Evolutionary conservation across 768 basidiomycete genomes (phyloP), one percentile per base, ranked within the genome.

Genomic region (Suillus spraguei): DNA sequence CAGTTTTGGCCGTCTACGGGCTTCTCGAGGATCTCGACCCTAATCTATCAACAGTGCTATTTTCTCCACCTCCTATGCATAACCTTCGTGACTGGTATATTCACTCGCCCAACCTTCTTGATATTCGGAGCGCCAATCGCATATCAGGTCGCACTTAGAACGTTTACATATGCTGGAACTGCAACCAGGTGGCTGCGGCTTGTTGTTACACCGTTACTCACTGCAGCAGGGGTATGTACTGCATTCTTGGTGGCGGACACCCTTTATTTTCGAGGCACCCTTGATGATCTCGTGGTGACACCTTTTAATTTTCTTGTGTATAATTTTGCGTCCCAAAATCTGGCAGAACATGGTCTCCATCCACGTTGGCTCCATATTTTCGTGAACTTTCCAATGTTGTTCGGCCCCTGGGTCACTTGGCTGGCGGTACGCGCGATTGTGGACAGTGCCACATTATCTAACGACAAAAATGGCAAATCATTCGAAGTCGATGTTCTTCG

Each of bases 271-370:
- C 67, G 65, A 13, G 70, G 70, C 6, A 66, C 64, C 60, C 60
- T 68, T 52, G 61, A 63, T 32, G 47, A 61, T 7, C 32, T 64
- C 5, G 72, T 75, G 36, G 32, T 79, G 13, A 76, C 79, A 5
- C 79, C 79, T 20, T 72, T 74, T 60, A 80, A 80, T 59, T 77
- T 79, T 58, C 46, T 79, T 66, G 70, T 66, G 42, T 80, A 79
- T 63, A 80, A 79, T 63, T 59, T 78, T n/a, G 71, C 72, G 3
- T 60, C 73, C 11, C 65, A 70, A 17, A 80, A 80, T 67, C 73
- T 79, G 39, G 76, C 76, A 0, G 73, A 71, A 33, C 79, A 80
- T 55, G 79, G 79, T 10, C 60, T 80, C 17, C 79, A 80, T 66
- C 79, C 79, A 1, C 70, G 70, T 24, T 80, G 78, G 79, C 69